Conservation (phyloP, 768 basidiomycete species). For the Lactifluus piperatus region DNA sequence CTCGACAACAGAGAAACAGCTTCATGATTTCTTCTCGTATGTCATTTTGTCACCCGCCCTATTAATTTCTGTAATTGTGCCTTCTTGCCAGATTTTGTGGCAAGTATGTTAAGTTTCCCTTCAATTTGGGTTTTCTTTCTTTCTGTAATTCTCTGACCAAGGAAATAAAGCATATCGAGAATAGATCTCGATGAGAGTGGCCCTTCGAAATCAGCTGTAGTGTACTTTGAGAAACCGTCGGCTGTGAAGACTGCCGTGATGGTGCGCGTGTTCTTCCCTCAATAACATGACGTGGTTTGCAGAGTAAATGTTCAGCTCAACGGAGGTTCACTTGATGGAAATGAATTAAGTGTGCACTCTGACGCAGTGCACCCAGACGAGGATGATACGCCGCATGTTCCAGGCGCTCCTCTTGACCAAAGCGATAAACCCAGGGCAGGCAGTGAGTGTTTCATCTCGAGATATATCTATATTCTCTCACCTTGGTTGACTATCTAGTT, state of each 20-base stretch:
- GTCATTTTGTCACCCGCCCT: constrained; percentile 22
- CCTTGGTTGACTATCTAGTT: constrained; percentile 35
- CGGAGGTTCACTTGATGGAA: constrained; percentile 69
- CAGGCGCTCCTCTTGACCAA: constrained; percentile 51
- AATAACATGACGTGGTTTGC: not conserved
- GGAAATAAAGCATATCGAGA: constrained; percentile 45
- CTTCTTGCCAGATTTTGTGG: constrained; percentile 66
- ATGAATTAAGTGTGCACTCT: constrained; percentile 60
- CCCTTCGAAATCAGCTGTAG: constrained; percentile 44
- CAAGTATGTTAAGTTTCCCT: constrained; percentile 40
- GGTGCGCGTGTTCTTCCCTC: constrained; percentile 30
- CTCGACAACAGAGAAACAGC: constrained; percentile 53
- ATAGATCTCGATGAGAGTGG: constrained; percentile 47
- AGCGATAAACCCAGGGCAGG: constrained; percentile 87
- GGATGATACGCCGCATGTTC: constrained; percentile 33
- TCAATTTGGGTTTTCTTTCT: not conserved
- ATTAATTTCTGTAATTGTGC: not conserved
- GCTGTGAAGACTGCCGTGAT: constrained; percentile 84
- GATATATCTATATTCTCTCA: not conserved
- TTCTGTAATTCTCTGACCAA: constrained; percentile 4
- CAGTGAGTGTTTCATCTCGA: constrained; percentile 38
- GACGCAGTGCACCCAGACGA: constrained; percentile 53
- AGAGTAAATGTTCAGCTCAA: constrained; percentile 39
- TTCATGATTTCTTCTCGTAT: constrained; percentile 78
- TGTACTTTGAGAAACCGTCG: constrained; percentile 76